A percentile compares a stretch with the other conserved stretches of the same genome.
Conservation (phyloP, 805 yeast genomes). For the Starmerella vitae region DNA sequence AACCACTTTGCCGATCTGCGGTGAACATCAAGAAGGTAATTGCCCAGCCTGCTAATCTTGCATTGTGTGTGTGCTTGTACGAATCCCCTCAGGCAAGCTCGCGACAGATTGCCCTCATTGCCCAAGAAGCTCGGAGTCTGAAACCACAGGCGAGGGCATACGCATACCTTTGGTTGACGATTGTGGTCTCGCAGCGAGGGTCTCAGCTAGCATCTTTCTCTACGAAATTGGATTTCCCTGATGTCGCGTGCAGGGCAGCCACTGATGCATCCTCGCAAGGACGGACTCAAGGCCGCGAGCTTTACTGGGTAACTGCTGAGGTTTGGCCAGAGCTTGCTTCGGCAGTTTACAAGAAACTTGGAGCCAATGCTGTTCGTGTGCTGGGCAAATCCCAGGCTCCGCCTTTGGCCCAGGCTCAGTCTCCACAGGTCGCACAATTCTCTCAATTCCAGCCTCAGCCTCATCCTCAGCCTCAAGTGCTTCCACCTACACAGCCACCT, state of each 20-base stretch:
- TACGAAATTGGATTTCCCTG: slow-evolving; percentile 31
- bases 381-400: too few relatives aligned
- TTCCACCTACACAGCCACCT: too few relatives aligned
- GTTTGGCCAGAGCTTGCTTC: slow-evolving; percentile 43
- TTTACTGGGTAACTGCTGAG: slow-evolving; percentile 57
- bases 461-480: too few relatives aligned
- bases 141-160: slow-evolving; percentile 57
- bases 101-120: slow-evolving; percentile 9
- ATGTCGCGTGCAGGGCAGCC: slow-evolving; percentile 45
- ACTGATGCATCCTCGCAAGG: slow-evolving; percentile 71
- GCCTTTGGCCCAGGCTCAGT: too few relatives aligned
- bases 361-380: too few relatives aligned
- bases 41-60: slow-evolving; percentile 34
- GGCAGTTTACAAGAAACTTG: slow-evolving; percentile 24
- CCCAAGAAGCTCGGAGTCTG: slow-evolving; percentile 48
- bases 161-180: slow-evolving; percentile 56
- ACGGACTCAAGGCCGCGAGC: slow-evolving; percentile 56
- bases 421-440: too few relatives aligned
- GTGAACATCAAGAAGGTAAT: slow-evolving; percentile 53
- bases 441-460: too few relatives aligned
- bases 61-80: slow-evolving; percentile 38
- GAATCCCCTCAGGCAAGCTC: slow-evolving; percentile 22
- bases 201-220: background rate
- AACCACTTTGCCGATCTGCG: slow-evolving; percentile 39
- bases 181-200: slow-evolving; percentile 33